phyloP scores from a whole-genome alignment of 345 rosid species.

The Camelina sativa region DNA sequence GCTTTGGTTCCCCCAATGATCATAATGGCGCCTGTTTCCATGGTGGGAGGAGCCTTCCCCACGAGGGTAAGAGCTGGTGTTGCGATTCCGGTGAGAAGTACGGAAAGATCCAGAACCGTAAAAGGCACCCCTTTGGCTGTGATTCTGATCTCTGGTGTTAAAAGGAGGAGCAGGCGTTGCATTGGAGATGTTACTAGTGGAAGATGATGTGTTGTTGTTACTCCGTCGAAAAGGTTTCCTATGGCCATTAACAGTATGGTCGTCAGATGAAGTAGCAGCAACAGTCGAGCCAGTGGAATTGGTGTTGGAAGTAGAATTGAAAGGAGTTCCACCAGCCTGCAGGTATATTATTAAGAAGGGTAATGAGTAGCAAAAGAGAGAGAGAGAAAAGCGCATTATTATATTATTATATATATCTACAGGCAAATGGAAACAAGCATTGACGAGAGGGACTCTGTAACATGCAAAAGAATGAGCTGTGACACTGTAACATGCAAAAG shows the following conservation, averaged over 20 bases:
- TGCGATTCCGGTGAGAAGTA: conserved; percentile 61
- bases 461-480: conserved; percentile 22
- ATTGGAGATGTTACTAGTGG: conserved; percentile 11
- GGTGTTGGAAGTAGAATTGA: background rate
- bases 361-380: background rate
- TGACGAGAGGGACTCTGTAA: background rate
- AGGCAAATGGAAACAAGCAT: conserved; percentile 3
- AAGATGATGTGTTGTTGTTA: conserved; percentile 29
- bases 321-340: conserved; percentile 51
- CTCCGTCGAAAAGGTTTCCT: conserved; percentile 36
- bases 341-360: background rate
- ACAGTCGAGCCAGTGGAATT: background rate
- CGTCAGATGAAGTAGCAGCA: conserved; percentile 23
- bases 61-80: conserved; percentile 41
- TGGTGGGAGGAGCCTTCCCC: conserved; percentile 34
- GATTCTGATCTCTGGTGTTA: conserved; percentile 52
- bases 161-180: conserved; percentile 6
- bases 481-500: conserved; percentile 22
- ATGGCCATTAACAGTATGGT: conserved; percentile 18
- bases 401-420: no score
- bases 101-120: conserved; percentile 56
- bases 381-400: background rate
- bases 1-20: conserved; percentile 26
- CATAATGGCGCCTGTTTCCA: conserved; percentile 34
- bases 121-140: conserved; percentile 53